phyloP scores from a whole-genome alignment of 2,329 filamentous ascomycete genomes.

The Fusarium agapanthi region DNA sequence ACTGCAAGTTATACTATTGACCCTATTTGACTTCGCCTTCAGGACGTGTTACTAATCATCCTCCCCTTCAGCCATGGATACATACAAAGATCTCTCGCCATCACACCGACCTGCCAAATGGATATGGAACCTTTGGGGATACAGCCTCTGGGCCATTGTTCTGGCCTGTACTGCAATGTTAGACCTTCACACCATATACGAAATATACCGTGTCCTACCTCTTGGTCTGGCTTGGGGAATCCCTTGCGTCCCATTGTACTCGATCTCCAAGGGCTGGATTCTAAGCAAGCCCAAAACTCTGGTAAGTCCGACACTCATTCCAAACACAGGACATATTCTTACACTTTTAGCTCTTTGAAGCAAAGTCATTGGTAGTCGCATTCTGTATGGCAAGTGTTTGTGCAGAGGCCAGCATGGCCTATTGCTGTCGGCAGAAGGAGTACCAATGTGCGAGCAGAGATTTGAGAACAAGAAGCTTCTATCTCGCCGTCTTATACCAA shows the following conservation, averaged over 20 bases:
- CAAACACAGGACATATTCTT: too few relatives aligned
- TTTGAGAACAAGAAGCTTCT: neutral
- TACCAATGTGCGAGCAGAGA: neutral
- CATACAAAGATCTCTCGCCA: slow-evolving; percentile 9
- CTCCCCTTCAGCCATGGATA: slow-evolving; percentile 2
- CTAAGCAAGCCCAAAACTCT: slow-evolving; percentile 15
- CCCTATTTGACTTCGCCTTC: too few relatives aligned
- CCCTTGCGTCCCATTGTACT: slow-evolving; percentile 4
- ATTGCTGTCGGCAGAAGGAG: slow-evolving; percentile 3
- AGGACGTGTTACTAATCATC: neutral
- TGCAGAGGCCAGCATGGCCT: slow-evolving; percentile 9
- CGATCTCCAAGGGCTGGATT: neutral
- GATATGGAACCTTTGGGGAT: slow-evolving; percentile 14
- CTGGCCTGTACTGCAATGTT: neutral
- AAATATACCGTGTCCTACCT: slow-evolving; percentile 14
- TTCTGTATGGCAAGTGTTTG: slow-evolving; percentile 16
- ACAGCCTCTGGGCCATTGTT: neutral
- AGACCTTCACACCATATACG: slow-evolving; percentile 8
- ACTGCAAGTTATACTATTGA: neutral
- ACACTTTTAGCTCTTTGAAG: neutral
- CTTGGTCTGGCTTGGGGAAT: slow-evolving; percentile 21
- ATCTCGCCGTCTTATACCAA: slow-evolving; percentile 12
- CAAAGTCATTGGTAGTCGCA: slow-evolving; percentile 15
- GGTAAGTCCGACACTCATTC: neutral
- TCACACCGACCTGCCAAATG: neutral